These are phyloP conservation scores for Cardamine chenopodiifolia DNA, from an alignment of 345 rosid species.

Conservation along the genomic window DNA sequence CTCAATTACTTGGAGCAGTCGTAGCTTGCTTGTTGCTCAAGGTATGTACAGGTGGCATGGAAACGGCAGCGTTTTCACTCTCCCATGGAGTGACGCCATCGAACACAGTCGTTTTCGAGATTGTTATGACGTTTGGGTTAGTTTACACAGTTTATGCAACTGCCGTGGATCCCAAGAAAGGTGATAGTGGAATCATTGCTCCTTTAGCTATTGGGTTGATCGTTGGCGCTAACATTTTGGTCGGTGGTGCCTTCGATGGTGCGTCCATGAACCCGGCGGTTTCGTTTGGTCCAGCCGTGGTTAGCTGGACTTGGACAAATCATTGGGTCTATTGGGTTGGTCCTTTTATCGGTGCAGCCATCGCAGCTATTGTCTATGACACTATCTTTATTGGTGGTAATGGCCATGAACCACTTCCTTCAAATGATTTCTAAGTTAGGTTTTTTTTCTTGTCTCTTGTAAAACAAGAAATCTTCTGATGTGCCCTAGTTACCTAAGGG, in stretches of 20 bases:
- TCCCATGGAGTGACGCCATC: conserved; percentile 70
- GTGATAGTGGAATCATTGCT: conserved; percentile 75
- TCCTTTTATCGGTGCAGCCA: conserved; percentile 71
- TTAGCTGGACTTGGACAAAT: conserved; percentile 89
- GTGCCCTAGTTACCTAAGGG: not conserved
- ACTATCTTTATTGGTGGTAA: conserved; percentile 54
- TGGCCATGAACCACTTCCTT: conserved; percentile 74
- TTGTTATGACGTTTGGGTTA: conserved; percentile 92
- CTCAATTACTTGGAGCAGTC: conserved; percentile 75
- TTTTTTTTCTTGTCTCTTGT: not conserved
- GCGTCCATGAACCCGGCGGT: conserved; percentile 98
- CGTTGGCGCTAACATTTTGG: conserved; percentile 91
- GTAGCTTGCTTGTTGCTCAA: conserved; percentile 82
- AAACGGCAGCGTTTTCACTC: conserved; percentile 63
- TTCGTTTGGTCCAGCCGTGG: conserved; percentile 91
- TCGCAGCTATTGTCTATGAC: conserved; percentile 72
- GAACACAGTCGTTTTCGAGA: conserved; percentile 86
- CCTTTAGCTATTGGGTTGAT: conserved; percentile 89
- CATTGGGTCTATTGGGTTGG: conserved; percentile 99
- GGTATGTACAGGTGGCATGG: conserved; percentile 71
- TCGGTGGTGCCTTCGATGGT: conserved; percentile 88
- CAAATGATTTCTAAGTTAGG: conserved; percentile 52
- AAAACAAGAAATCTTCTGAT: conserved; percentile 19
- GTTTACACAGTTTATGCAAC: conserved; percentile 92
- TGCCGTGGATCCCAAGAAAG: conserved; percentile 89